phyloP scores from a whole-genome alignment of 805 yeast species.

The Candida vaughaniae region DNA sequence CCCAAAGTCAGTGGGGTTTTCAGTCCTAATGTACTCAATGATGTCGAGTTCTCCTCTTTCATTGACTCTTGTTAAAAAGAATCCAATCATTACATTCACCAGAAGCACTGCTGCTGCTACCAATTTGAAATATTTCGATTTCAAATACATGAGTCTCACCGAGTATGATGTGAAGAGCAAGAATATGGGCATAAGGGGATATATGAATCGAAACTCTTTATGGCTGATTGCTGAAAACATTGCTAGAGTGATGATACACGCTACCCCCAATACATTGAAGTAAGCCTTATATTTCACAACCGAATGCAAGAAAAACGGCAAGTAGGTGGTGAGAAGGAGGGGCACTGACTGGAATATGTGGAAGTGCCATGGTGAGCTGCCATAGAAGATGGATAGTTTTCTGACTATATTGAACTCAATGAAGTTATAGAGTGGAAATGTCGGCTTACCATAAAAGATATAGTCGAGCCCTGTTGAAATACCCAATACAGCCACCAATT shows the following conservation, averaged over 20 bases:
- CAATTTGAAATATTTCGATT: constrained; percentile 6
- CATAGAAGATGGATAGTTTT: constrained; percentile 79
- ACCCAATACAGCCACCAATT: constrained; percentile 18
- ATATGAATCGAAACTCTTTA: constrained; percentile 89
- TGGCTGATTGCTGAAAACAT: constrained; percentile 71
- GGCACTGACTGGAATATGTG: constrained; percentile 85
- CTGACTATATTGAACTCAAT: constrained; percentile 74
- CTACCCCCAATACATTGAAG: constrained; percentile 18
- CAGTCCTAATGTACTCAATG: constrained; percentile 50
- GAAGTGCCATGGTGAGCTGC: constrained; percentile 80
- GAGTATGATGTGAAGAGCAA: constrained; percentile 51
- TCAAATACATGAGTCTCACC: constrained; percentile 10
- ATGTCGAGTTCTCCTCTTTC: constrained; percentile 85
- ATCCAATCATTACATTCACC: constrained; percentile 42
- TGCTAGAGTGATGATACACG: constrained; percentile 42
- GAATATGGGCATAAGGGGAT: constrained; percentile 78
- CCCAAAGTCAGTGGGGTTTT: constrained; percentile 51
- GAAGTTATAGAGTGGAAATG: constrained; percentile 68
- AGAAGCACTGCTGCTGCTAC: constrained; percentile 20
- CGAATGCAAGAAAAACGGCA: constrained; percentile 54
- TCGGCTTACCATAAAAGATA: constrained; percentile 53
- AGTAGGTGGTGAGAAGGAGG: constrained; percentile 59
- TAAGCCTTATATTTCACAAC: constrained; percentile 13
- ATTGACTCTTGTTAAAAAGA: constrained; percentile 63
- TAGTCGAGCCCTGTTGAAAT: constrained; percentile 53